These are phyloP conservation scores for Rehmannia glutinosa DNA, from an alignment of 257 asterid species.

Conservation along the genomic window DNA sequence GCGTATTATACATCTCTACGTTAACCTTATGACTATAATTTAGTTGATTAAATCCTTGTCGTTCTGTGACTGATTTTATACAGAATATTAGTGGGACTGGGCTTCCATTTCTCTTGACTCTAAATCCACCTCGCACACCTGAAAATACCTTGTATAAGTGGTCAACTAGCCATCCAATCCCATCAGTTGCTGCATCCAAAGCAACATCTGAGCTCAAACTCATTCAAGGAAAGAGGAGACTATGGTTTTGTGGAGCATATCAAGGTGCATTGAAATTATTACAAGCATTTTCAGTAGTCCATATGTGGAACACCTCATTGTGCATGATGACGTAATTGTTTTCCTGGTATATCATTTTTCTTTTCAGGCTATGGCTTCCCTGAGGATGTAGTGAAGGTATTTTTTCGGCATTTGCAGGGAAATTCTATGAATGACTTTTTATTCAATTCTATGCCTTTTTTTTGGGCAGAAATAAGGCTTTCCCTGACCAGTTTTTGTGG, in stretches of 20 bases:
- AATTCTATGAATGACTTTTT: background rate
- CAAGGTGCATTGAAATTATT: conserved; percentile 41
- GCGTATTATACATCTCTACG: too few relatives aligned
- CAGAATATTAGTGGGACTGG: conserved; percentile 53
- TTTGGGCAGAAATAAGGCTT: too few relatives aligned
- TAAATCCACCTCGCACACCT: conserved; percentile 60
- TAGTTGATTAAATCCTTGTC: too few relatives aligned
- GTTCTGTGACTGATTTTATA: too few relatives aligned
- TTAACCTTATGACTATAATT: too few relatives aligned
- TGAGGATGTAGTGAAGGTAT: conserved; percentile 81
- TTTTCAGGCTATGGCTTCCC: conserved; percentile 72
- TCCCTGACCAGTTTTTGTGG: too few relatives aligned
- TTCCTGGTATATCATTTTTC: background rate
- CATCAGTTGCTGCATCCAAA: conserved; percentile 69
- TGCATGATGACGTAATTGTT: background rate
- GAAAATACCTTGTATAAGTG: conserved; percentile 44
- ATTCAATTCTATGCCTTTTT: too few relatives aligned
- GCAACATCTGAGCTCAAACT: conserved; percentile 49
- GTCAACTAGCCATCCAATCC: conserved; percentile 74
- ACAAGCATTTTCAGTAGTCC: background rate
- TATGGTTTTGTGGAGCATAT: conserved; percentile 87
- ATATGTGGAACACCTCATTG: background rate
- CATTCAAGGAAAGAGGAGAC: conserved; percentile 70
- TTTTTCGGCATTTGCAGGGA: background rate
- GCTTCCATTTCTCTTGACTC: conserved; percentile 47